Conservation (phyloP, 2,329 filamentous ascomycete species). For the Colletotrichum ledebouriae region DNA sequence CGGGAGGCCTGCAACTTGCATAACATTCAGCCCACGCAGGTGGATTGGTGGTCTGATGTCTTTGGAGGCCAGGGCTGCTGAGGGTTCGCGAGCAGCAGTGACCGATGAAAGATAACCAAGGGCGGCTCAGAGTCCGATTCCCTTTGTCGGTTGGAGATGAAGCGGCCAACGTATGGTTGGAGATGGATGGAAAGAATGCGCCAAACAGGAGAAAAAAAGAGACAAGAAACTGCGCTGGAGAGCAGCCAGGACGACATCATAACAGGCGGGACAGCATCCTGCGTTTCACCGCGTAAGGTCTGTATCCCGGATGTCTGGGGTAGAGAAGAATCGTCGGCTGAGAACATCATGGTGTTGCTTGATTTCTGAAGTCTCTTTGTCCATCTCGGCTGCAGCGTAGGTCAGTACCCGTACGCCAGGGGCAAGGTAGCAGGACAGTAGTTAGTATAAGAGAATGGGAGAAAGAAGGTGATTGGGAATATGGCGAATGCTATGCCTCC, state of each 20-base stretch:
- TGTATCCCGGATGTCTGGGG: not conserved
- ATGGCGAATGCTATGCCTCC: no score
- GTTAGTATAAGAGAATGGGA: no score
- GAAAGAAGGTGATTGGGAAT: no score
- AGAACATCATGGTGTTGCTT: no score
- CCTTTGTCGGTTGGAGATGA: no score
- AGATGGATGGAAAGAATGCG: not conserved
- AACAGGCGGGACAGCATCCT: not conserved
- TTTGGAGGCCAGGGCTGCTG: not conserved
- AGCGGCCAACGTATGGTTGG: not conserved
- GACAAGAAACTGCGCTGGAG: not conserved
- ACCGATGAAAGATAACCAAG: not conserved
- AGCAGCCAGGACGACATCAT: not conserved
- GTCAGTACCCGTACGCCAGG: no score
- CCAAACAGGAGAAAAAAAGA: not conserved
- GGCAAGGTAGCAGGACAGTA: no score
- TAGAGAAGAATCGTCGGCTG: not conserved
- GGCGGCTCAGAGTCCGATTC: not conserved
- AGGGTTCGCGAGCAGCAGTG: not conserved
- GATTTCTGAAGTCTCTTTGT: no score
- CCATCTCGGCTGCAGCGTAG: no score
- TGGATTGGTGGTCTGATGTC: constrained; percentile 17
- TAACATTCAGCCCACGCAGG: constrained; percentile 9
- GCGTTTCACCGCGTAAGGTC: not conserved
- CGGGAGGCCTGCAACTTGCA: constrained; percentile 4